A percentile compares a stretch with the other conserved stretches of the same genome.
These are phyloP conservation scores for Boletus rubropictus DNA, from an alignment of 768 basidiomycete genomes.

Conservation along the genomic window DNA sequence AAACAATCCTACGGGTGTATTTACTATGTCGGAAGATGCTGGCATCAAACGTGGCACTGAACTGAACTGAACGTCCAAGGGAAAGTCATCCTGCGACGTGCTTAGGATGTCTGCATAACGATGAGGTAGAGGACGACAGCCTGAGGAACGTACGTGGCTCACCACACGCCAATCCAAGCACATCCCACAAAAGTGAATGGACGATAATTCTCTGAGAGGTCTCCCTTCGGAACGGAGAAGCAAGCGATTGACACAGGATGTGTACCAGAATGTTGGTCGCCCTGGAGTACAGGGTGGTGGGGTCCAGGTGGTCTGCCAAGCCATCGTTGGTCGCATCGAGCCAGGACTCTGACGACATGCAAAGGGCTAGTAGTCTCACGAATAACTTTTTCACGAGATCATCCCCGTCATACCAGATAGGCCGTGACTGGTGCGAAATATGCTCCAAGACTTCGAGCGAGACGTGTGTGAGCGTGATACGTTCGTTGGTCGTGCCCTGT, in stretches of 20 bases:
- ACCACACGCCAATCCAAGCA: constrained; percentile 14
- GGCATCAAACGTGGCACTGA: constrained; percentile 33
- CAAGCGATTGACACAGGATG: constrained; percentile 37
- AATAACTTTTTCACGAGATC: constrained; percentile 47
- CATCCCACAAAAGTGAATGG: constrained; percentile 19
- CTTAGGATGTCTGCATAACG: constrained; percentile 32
- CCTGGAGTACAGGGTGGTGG: constrained; percentile 44
- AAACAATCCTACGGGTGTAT: constrained; percentile 29
- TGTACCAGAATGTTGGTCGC: constrained; percentile 39
- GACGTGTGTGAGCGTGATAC: constrained; percentile 47
- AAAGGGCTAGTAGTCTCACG: constrained; percentile 47
- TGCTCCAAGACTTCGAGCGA: constrained; percentile 51
- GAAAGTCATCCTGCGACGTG: constrained; percentile 32
- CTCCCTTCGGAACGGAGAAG: constrained; percentile 20
- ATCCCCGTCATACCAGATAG: constrained; percentile 42
- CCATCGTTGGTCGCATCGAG: constrained; percentile 38
- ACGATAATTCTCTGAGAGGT: constrained; percentile 15
- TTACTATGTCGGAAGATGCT: constrained; percentile 27
- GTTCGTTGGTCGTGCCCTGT: constrained; percentile 55
- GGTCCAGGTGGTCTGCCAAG: constrained; percentile 39
- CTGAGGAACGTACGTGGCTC: background rate
- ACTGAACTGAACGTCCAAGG: constrained; percentile 38
- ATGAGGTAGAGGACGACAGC: constrained; percentile 1
- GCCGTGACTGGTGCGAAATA: constrained; percentile 45
- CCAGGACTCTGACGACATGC: constrained; percentile 55